phyloP scores from a whole-genome alignment of 208 protist species.

The Balamuthia mandrillaris region DNA sequence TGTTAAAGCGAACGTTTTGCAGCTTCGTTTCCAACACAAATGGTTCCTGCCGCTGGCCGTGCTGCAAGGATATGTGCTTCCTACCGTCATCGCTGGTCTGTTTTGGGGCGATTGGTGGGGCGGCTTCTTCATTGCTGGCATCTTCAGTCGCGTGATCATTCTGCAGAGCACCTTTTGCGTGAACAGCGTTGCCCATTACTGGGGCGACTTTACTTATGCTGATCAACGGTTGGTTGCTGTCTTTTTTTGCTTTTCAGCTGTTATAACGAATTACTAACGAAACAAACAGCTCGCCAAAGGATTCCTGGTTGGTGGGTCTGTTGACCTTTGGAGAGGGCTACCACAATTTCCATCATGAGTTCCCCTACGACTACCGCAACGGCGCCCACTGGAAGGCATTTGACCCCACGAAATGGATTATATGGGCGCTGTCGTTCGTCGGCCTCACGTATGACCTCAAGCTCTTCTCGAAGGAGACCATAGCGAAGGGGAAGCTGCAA shows the following conservation, averaged over 20 bases:
- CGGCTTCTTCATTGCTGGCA: conserved; percentile 55
- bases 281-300: conserved; percentile 51
- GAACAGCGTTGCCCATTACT: conserved; percentile 75
- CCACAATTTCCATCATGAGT: conserved; percentile 80
- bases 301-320: conserved; percentile 67
- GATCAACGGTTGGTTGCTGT: conserved; percentile 43
- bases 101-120: conserved; percentile 65
- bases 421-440: conserved; percentile 49
- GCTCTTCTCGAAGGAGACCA: conserved; percentile 55
- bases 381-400: conserved; percentile 65
- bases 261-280: too few species aligned
- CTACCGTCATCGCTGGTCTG: conserved; percentile 58
- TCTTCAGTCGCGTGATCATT: conserved; percentile 60
- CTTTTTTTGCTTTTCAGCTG: too few species aligned
- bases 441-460: conserved; percentile 63
- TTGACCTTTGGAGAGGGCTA: conserved; percentile 79
- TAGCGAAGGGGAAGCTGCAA: conserved; percentile 56
- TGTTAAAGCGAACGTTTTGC: neutral
- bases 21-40: conserved; percentile 65
- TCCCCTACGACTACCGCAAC: conserved; percentile 72
- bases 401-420: conserved; percentile 74
- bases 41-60: conserved; percentile 58
- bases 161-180: conserved; percentile 76
- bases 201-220: conserved; percentile 67
- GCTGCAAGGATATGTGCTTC: conserved; percentile 59